Percentiles rank a stretch among this genome's conserved stretches.
Evolutionary conservation across 208 protist genomes (phyloP).

Genomic region (Strigomonas oncopelti): DNA sequence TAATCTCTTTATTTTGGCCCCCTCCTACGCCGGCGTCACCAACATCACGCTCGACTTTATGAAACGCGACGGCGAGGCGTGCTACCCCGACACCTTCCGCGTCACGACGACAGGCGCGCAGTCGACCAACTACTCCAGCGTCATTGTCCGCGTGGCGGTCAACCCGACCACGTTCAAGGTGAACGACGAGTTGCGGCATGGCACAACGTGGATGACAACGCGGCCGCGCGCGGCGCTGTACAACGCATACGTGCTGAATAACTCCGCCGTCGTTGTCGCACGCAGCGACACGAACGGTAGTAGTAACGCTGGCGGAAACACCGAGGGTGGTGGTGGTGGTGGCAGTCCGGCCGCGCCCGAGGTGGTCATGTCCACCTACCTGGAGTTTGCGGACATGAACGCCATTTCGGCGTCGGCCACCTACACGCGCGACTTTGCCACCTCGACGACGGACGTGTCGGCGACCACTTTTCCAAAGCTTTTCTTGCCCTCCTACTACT

Average conservation of each 20-base stretch:
- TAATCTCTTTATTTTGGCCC: too few species aligned
- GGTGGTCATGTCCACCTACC: too few species aligned
- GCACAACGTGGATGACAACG: background rate
- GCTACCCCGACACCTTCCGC: too few species aligned
- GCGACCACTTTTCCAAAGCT: background rate
- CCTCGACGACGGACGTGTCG: background rate
- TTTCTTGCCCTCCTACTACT: background rate
- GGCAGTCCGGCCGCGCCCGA: background rate
- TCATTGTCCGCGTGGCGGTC: background rate
- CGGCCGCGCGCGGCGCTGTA: background rate
- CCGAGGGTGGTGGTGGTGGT: background rate
- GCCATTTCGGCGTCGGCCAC: too few species aligned
- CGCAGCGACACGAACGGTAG: background rate
- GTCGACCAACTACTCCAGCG: too few species aligned
- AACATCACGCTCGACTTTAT: too few species aligned
- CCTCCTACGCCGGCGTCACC: too few species aligned
- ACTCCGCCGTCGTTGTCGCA: background rate
- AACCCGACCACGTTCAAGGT: background rate
- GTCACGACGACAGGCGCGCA: too few species aligned
- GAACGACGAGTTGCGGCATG: background rate
- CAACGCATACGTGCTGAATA: background rate
- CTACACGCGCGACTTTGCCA: background rate
- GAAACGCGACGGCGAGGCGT: too few species aligned
- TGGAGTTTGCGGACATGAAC: too few species aligned
- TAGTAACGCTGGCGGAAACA: background rate